phyloP scores from a whole-genome alignment of 1,284 basidiomycete genomes.

The Flammula alnicola region DNA sequence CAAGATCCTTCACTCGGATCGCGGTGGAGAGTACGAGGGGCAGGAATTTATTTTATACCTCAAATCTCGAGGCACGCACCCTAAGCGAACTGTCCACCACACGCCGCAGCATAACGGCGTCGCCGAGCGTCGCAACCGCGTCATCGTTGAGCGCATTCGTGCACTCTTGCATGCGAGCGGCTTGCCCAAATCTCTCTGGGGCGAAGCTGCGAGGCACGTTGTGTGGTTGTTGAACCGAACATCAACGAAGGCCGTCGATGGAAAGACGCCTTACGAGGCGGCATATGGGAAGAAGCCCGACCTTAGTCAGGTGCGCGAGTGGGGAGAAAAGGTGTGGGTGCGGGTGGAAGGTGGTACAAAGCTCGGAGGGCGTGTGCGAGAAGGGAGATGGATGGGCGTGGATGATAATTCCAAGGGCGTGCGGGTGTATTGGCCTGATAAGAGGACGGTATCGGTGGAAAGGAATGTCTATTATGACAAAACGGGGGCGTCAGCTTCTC shows the following conservation, averaged over 20 bases:
- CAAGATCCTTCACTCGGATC: constrained; percentile 39
- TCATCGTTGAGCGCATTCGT: constrained; percentile 32
- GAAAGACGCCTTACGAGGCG: no score
- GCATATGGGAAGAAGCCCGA: no score
- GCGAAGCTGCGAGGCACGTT: constrained; percentile 35
- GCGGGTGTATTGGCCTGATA: constrained; percentile 35
- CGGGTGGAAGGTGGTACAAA: constrained; percentile 25
- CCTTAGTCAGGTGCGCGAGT: no score
- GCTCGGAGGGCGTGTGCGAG: constrained; percentile 26
- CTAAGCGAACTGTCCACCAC: constrained; percentile 36
- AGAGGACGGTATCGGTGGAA: constrained; percentile 28
- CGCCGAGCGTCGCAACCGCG: constrained; percentile 36
- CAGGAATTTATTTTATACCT: constrained; percentile 33
- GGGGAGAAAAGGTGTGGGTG: constrained; percentile 34
- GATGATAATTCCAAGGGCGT: constrained; percentile 31
- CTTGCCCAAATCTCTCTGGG: constrained; percentile 39
- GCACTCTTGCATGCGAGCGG: constrained; percentile 34
- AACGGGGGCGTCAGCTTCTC: no score
- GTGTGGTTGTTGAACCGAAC: constrained; percentile 44
- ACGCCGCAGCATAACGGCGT: constrained; percentile 39
- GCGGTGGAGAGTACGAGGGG: constrained; percentile 39
- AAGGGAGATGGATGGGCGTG: constrained; percentile 35
- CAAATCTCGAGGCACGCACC: constrained; percentile 29
- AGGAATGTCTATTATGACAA: constrained; percentile 31
- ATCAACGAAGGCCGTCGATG: constrained; percentile 32